Base-by-base conservation (phyloP, 1,284 basidiomycete genomes). In the Leccinum solheimii region DNA sequence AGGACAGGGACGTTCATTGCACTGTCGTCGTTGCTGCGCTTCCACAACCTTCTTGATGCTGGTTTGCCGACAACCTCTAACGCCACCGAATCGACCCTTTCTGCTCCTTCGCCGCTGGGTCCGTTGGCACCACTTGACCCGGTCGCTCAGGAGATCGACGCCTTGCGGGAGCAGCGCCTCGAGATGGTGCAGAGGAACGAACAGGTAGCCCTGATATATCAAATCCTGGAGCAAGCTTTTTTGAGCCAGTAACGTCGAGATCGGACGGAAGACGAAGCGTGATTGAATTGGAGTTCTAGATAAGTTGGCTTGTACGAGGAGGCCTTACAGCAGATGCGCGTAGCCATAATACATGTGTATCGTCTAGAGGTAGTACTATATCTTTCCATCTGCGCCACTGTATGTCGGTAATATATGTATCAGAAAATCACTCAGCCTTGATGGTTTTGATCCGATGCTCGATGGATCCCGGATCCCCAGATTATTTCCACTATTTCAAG, bases 1-100 rank as follows among this genome's bases (percentile, higher is more conserved):
- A 85, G 95, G 26, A 97, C 95, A 1, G 95, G 95, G 16, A 86
- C 92, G 34, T 97, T 94, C 77, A 88, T 92, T 68, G 88, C 91
- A 0, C 74, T 94, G 21, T 86, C 84, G 11, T 94, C 92, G 14
- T 77, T 93, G 30, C 77, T 93, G 27, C 86, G 90, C 30, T 72
- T 79, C 48, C 74, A 85, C 63, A 80, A 78, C 40, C 76, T 88
- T 59, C 76, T 92, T 16, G 64, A 59, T 38, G 0, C 61, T 38
- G 55, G 32, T 5, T 57, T 62, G 10, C 68, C 77, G 7, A 69
- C 79, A 1, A 52, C 65, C 1, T 64, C 67, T 14, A 34, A 58
- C 11, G 14, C 58, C 3, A 45, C 79, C 0, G 59, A 64, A 27
- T 5, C 40, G 69, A 21, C 71, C 19, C 69, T 64, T 26, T 71